Conservation (phyloP, 345 rosid species). For the Adansonia digitata region DNA sequence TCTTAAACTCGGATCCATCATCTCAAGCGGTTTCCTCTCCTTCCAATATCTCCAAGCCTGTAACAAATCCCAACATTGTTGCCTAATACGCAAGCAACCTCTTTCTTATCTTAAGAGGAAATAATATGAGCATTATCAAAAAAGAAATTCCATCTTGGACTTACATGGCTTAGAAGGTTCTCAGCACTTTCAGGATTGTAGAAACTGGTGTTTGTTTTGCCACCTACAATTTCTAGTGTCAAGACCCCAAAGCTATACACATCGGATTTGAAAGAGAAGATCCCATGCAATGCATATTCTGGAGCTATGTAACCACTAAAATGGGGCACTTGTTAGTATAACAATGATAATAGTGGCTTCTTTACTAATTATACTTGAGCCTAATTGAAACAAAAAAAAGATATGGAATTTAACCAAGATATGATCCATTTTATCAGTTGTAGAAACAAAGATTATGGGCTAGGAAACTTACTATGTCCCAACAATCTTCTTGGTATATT, state of each 20-base stretch:
- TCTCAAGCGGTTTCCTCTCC: not conserved
- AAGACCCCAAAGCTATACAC: constrained; percentile 17
- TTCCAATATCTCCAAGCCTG: constrained; percentile 19
- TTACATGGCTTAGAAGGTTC: constrained; percentile 8
- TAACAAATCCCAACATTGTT: not conserved
- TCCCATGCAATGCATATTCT: constrained; percentile 12
- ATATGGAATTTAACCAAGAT: not conserved
- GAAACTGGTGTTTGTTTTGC: constrained; percentile 3
- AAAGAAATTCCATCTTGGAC: not conserved
- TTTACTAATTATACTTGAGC: no score
- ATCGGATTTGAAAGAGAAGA: constrained; percentile 15
- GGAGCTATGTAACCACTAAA: constrained; percentile 18
- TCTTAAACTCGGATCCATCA: not conserved
- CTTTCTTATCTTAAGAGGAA: not conserved
- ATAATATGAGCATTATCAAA: not conserved
- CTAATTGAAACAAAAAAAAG: not conserved
- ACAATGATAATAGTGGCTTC: no score
- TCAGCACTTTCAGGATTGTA: not conserved
- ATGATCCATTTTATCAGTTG: not conserved
- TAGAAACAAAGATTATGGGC: not conserved
- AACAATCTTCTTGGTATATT: constrained; percentile 9
- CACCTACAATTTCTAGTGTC: constrained; percentile 4
- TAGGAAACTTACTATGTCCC: constrained; percentile 24
- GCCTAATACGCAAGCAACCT: not conserved
- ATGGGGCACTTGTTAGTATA: not conserved